Evolutionary conservation across 2,329 filamentous ascomycete genomes (phyloP), one percentile per base, ranked within the genome.

Genomic region (Fusarium sp.): DNA sequence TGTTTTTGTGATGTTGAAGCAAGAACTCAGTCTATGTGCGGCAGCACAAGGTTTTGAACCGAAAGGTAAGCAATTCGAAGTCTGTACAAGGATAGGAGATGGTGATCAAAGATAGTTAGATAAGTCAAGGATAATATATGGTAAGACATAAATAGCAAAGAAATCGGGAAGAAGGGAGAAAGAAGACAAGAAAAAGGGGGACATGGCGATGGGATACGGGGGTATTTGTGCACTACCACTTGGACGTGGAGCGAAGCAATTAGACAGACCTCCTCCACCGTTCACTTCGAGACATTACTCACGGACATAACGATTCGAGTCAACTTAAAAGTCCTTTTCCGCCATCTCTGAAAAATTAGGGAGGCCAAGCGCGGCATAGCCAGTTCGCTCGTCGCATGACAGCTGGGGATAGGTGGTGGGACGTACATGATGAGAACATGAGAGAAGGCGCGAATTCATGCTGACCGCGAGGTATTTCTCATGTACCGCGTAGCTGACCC

Each of bases 161-260:
- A 33, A 55, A 62, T 52, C 37, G 57, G 52, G 53, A 59, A 58
- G 63, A 61, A 61, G 49, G 48, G 58, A 46, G 36, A 36, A 63
- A 51, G 42, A 42, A 69, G 47, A n/a, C n/a, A n/a, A 56, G 55
- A 66, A 67, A 62, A 67, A 62, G 60, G 61, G 57, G 60, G 61
- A 62, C 31, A 47, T 37, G 33, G 37, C 33, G 61, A 64, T 32
- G 39, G 57, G 44, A 61, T 41, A 62, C 48, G 49, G 61, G 61
- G 61, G 61, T 65, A 64, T 65, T 55, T 57, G 47, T 58, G 46
- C 23, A 25, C 23, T 53, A 62, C 50, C 56, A 64, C 61, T 63
- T 59, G 45, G 52, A 61, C 59, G 54, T 57, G 55, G 39, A 47
- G 21, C 55, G 50, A 48, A 52, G 45, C 48, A 52, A 33, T 13